Base-by-base conservation (phyloP, 352 stramenopile species). In the Salisapilia sapeloensis region DNA sequence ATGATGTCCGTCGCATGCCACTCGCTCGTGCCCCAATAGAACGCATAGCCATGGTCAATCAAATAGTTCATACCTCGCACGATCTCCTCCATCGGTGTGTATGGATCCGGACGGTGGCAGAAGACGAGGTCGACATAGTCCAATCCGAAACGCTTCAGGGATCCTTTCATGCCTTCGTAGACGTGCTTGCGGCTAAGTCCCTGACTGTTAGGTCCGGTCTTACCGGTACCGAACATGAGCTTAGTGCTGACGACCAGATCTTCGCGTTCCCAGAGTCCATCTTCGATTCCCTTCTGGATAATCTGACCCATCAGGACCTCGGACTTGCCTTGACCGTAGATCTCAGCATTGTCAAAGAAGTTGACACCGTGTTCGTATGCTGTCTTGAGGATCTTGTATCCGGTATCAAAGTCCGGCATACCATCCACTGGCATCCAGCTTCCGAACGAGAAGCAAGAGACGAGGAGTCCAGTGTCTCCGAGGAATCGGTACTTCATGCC, bases 181-280 rank as follows among this genome's bases (percentile, higher is more conserved):
- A 58, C 41, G 30, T 58, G 49, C 23, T 58, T 54, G 28, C 45
- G 44, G 16, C 49, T 45, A 1, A 51, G 29, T n/a, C 44, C 49
- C 21, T 51, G 44, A n/a, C 44, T 28, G 15, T 40, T 40, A 4
- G 35, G 35, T 4, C 23, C 22, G 16, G 32, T 29, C 12, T 19
- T 18, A 11, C 4, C 8, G 19, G 34, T 37, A 25, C 56, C 49
- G 13, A 61, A 54, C 21, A 63, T 60, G 42, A 77, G 48, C 35
- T 77, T 77, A 33, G 62, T 77, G 14, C 40, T 59, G 17, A 77
- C 17, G 4, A 77, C 42, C 21, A 77, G 42, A 16, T 78, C 53
- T 25, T 71, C 55, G 17, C 60, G 49, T 6, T 33, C 38, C 43
- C 40, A 60, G 6, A 61, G 25, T 2, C 36, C 40, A 7, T 45